phyloP scores from a whole-genome alignment of 1,139 yeast genomes.

The Starmera stellimalicola region DNA sequence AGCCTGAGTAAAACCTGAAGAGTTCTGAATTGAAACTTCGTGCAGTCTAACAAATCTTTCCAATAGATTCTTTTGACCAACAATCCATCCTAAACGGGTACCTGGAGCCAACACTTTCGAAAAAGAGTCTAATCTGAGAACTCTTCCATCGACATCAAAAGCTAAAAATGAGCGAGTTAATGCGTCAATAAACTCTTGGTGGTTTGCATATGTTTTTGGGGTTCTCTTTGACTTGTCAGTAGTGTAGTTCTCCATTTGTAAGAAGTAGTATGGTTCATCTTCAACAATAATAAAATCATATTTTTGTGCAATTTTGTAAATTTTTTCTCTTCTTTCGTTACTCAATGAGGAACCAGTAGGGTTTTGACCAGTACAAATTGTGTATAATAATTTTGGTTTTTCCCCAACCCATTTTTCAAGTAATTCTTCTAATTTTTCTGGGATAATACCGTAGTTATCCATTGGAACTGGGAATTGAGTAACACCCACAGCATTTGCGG shows the following conservation, averaged over 20 bases:
- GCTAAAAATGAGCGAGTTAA: constrained; percentile 69
- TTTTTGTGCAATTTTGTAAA: constrained; percentile 66
- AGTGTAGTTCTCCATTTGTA: constrained; percentile 74
- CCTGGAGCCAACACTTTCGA: constrained; percentile 92
- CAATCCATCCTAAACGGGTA: constrained; percentile 78
- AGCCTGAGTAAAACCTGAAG: constrained; percentile 75
- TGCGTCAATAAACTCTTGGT: constrained; percentile 49
- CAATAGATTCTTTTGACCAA: constrained; percentile 54
- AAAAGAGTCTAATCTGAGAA: constrained; percentile 75
- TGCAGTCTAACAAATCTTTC: constrained; percentile 66
- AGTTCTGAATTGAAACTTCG: constrained; percentile 71
- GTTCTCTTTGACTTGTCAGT: constrained; percentile 15
- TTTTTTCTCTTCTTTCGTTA: constrained; percentile 58
- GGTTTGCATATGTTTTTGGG: constrained; percentile 27
- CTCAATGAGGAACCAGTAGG: constrained; percentile 84
- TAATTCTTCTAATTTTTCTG: constrained; percentile 55
- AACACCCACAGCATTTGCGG: constrained; percentile 63
- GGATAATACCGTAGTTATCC: constrained; percentile 73
- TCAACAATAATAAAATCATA: constrained; percentile 76
- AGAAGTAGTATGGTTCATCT: constrained; percentile 91
- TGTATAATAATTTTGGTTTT: constrained; percentile 72
- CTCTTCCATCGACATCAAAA: constrained; percentile 79
- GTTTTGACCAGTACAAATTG: constrained; percentile 89
- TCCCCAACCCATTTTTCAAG: constrained; percentile 60
- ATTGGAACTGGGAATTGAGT: constrained; percentile 62